Conservation (phyloP, 164 flowering plant genomes). For the Santalum album region DNA sequence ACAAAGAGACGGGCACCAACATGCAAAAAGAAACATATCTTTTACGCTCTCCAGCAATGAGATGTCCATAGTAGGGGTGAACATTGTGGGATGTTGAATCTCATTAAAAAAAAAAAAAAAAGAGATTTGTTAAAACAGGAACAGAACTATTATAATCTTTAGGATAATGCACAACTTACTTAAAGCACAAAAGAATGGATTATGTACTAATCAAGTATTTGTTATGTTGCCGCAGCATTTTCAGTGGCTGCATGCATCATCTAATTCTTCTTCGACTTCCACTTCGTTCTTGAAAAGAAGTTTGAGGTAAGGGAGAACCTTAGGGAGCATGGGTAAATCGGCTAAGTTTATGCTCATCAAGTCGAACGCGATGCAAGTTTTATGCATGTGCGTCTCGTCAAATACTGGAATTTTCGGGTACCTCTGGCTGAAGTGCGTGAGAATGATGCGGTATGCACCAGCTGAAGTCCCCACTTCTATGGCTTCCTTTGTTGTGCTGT, state of each 20-base stretch:
- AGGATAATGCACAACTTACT: too few species aligned
- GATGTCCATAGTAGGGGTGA: too few species aligned
- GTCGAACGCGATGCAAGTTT: conserved; percentile 93
- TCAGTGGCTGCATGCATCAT: conserved; percentile 27
- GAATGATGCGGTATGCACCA: conserved; percentile 71
- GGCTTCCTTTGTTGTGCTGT: conserved; percentile 95
- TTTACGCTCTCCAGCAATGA: too few species aligned
- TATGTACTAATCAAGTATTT: not conserved
- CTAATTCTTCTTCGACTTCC: conserved; percentile 48
- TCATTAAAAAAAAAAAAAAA: too few species aligned
- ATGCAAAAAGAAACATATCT: too few species aligned
- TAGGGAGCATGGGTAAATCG: conserved; percentile 80
- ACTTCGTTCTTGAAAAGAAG: conserved; percentile 68
- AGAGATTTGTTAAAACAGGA: too few species aligned
- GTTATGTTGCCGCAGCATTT: conserved; percentile 2
- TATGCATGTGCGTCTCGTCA: conserved; percentile 69
- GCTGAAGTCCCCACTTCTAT: conserved; percentile 72
- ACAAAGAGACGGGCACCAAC: too few species aligned
- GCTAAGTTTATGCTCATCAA: conserved; percentile 93
- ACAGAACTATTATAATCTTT: too few species aligned
- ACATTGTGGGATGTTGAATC: too few species aligned
- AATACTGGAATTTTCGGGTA: conserved; percentile 94
- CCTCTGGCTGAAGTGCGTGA: conserved; percentile 97
- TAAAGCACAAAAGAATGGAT: too few species aligned
- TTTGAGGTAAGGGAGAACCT: conserved; percentile 72